Percentiles rank a stretch among this genome's conserved stretches.
Conservation (phyloP, 495 filamentous ascomycete genomes). For the Neurospora sp. region DNA sequence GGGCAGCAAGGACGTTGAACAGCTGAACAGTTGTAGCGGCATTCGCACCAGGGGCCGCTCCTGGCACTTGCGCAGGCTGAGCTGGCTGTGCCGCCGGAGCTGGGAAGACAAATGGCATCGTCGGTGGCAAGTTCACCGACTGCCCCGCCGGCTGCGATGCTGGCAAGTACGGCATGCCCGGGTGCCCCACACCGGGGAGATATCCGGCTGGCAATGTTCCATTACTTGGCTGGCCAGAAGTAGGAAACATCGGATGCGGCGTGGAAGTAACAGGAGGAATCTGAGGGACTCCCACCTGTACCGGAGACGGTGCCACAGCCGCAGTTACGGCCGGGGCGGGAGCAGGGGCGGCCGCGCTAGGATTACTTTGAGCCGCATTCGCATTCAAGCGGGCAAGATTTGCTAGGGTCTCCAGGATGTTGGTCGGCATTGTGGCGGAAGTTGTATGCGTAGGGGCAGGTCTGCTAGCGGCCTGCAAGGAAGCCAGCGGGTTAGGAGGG, state of each 20-base stretch:
- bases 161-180: slow-evolving; percentile 14
- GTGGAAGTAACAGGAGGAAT: slow-evolving; percentile 3
- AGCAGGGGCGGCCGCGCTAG: slow-evolving; percentile 36
- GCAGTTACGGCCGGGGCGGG: slow-evolving; percentile 18
- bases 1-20: slow-evolving; percentile 35
- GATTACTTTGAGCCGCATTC: slow-evolving; percentile 47
- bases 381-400: slow-evolving; percentile 77
- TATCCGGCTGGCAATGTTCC: slow-evolving; percentile 9
- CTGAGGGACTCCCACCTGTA: neutral
- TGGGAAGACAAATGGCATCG: slow-evolving; percentile 29
- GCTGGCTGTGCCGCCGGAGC: slow-evolving; percentile 7
- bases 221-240: slow-evolving; percentile 12
- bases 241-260: slow-evolving; percentile 9
- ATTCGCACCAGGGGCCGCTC: slow-evolving; percentile 20
- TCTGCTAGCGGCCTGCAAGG: slow-evolving; percentile 5
- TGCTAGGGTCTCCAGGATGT: slow-evolving; percentile 72
- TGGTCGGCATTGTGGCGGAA: slow-evolving; percentile 23
- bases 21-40: slow-evolving; percentile 34
- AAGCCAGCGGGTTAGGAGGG: slow-evolving; percentile 37
- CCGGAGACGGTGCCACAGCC: slow-evolving; percentile 13
- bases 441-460: slow-evolving; percentile 18
- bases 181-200: slow-evolving; percentile 9
- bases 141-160: slow-evolving; percentile 33
- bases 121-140: slow-evolving; percentile 51
- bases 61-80: slow-evolving; percentile 29